Conservation (phyloP, 2,329 filamentous ascomycete genomes). For the Fusarium sp. region DNA sequence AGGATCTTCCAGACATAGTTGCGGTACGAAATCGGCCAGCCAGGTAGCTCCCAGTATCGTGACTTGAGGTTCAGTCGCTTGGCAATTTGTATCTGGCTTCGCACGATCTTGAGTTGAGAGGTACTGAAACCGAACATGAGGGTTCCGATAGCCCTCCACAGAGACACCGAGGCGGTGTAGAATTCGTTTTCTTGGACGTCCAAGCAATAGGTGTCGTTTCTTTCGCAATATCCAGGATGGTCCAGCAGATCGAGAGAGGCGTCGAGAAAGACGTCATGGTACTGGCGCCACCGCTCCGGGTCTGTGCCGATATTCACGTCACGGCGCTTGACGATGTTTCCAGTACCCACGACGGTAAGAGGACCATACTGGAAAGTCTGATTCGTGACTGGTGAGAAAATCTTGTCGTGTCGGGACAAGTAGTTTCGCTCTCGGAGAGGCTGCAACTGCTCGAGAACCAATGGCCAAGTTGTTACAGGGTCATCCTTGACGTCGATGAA, state of each 20-base stretch:
- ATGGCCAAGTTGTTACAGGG: constrained; percentile 39
- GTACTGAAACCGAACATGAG: constrained; percentile 51
- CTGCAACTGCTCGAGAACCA: constrained; percentile 55
- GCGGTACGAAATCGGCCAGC: constrained; percentile 67
- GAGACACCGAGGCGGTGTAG: constrained; percentile 73
- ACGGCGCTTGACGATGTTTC: constrained; percentile 54
- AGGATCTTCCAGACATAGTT: constrained; percentile 69
- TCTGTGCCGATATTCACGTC: constrained; percentile 36
- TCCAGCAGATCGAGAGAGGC: constrained; percentile 64
- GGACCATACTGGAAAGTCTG: constrained; percentile 56
- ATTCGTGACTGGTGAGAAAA: constrained; percentile 51
- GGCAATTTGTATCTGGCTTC: constrained; percentile 59
- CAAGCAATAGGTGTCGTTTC: constrained; percentile 15
- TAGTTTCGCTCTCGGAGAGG: constrained; percentile 69
- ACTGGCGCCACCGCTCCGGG: constrained; percentile 12
- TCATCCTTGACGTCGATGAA: constrained; percentile 75
- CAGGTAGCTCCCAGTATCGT: constrained; percentile 70
- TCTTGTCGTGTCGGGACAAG: constrained; percentile 63
- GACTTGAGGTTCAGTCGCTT: constrained; percentile 65
- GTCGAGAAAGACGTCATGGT: constrained; percentile 73
- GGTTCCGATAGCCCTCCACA: constrained; percentile 64
- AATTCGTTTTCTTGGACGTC: constrained; percentile 60
- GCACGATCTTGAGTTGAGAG: constrained; percentile 55
- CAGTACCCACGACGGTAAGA: constrained; percentile 76
- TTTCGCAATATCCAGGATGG: constrained; percentile 11